These are phyloP conservation scores for Neurospora tetrasperma DNA, from an alignment of 495 filamentous ascomycete genomes.

Conservation along the genomic window DNA sequence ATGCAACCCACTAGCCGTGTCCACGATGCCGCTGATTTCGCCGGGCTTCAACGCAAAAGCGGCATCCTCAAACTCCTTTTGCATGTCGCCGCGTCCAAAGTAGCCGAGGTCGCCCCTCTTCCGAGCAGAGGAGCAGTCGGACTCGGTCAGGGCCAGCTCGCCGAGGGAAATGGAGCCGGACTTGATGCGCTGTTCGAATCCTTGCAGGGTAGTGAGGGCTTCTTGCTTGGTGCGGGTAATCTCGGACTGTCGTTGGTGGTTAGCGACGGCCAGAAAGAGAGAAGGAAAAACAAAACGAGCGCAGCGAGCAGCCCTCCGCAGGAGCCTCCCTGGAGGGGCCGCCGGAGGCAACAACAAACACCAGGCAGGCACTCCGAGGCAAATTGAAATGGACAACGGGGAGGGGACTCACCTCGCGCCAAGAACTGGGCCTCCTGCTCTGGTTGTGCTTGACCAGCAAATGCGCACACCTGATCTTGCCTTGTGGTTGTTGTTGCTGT, in stretches of 20 bases:
- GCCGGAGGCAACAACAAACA: background rate
- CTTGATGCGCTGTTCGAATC: constrained; percentile 62
- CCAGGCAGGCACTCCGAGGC: background rate
- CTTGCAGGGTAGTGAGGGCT: constrained; percentile 64
- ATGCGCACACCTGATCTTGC: constrained; percentile 87
- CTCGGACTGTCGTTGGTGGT: constrained; percentile 36
- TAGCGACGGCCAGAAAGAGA: background rate
- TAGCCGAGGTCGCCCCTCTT: constrained; percentile 94
- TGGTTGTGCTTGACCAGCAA: constrained; percentile 86
- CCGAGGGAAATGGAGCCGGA: constrained; percentile 56
- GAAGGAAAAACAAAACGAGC: background rate
- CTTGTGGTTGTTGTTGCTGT: constrained; percentile 35
- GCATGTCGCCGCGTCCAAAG: constrained; percentile 91
- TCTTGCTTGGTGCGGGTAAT: constrained; percentile 86
- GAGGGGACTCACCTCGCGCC: constrained; percentile 54
- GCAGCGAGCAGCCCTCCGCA: background rate
- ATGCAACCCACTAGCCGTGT: constrained; percentile 91
- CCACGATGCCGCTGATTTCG: constrained; percentile 73
- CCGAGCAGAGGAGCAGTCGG: constrained; percentile 87
- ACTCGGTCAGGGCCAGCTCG: constrained; percentile 77
- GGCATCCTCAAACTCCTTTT: constrained; percentile 96
- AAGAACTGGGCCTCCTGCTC: constrained; percentile 79
- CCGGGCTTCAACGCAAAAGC: constrained; percentile 78
- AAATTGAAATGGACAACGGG: too few species aligned
- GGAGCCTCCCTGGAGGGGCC: background rate